A percentile compares a stretch with the other conserved stretches of the same genome.
phyloP scores from a whole-genome alignment of 805 yeast species.

The Yarrowia osloensis region DNA sequence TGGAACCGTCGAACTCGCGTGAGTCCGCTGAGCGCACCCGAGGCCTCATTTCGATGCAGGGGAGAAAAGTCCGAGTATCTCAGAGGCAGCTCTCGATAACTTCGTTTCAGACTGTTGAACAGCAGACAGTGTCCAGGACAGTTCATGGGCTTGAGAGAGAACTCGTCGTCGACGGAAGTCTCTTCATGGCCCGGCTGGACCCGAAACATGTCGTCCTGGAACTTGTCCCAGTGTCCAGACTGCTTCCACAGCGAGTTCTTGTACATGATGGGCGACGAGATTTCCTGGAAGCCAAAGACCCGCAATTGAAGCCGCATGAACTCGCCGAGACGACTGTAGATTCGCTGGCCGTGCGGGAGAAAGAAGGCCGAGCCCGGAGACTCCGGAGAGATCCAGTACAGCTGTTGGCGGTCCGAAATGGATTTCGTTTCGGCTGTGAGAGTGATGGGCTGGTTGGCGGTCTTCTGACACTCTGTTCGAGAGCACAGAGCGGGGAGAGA shows the following conservation, averaged over 20 bases:
- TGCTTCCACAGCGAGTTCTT: conserved; percentile 81
- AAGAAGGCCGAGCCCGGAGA: conserved; percentile 94
- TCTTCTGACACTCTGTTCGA: conserved; percentile 13
- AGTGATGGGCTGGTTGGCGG: conserved; percentile 13
- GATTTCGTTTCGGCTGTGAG: conserved; percentile 37
- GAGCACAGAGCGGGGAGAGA: background rate
- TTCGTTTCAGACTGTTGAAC: conserved; percentile 71
- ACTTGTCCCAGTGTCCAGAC: conserved; percentile 96
- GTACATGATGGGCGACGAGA: conserved; percentile 86
- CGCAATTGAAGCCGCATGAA: conserved; percentile 87
- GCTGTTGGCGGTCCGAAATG: conserved; percentile 65
- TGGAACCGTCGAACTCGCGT: conserved; percentile 94
- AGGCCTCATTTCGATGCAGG: conserved; percentile 89
- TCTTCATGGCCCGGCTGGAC: conserved; percentile 36
- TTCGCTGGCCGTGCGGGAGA: conserved; percentile 86
- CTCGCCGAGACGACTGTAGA: conserved; percentile 72
- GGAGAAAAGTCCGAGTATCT: conserved; percentile 87
- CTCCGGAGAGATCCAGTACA: conserved; percentile 74
- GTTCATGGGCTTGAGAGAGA: conserved; percentile 81
- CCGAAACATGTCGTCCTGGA: conserved; percentile 90
- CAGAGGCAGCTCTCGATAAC: conserved; percentile 84
- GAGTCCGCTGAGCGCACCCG: conserved; percentile 90
- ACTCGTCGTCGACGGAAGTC: conserved; percentile 50
- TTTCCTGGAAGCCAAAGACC: conserved; percentile 84
- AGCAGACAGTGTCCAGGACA: conserved; percentile 61